Evolutionary conservation across 2,329 filamentous ascomycete genomes (phyloP).

Genomic region (Phoma sp.): DNA sequence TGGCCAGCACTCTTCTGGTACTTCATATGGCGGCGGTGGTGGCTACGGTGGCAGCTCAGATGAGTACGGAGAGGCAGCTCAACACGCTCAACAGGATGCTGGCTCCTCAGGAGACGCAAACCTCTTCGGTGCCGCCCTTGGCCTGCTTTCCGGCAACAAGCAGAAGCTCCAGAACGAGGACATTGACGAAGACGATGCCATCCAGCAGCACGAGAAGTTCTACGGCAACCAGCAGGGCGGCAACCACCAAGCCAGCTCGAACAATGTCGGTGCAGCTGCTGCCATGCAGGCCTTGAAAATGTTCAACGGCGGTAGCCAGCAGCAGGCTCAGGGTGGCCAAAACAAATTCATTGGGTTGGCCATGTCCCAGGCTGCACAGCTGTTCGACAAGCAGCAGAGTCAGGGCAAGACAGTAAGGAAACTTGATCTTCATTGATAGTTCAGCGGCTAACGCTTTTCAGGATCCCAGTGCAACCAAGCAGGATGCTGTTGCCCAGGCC

Average conservation of each 20-base stretch:
- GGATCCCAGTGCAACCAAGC: constrained; percentile 71
- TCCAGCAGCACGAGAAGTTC: constrained; percentile 77
- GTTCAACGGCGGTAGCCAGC: constrained; percentile 67
- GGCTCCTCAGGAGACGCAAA: constrained; percentile 57
- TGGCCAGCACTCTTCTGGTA: constrained; percentile 50
- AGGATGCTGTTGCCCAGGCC: constrained; percentile 78
- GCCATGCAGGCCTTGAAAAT: constrained; percentile 83
- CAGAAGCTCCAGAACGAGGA: constrained; percentile 59
- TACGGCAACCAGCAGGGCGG: constrained; percentile 62
- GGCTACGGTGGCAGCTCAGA: constrained; percentile 52
- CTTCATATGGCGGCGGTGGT: constrained; percentile 53
- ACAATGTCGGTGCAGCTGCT: constrained; percentile 70
- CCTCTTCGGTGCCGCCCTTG: constrained; percentile 65
- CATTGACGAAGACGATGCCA: constrained; percentile 70
- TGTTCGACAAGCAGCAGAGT: constrained; percentile 68
- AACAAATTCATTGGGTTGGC: constrained; percentile 84
- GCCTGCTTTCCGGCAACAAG: constrained; percentile 63
- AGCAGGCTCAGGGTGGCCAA: constrained; percentile 63
- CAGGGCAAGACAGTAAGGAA: constrained; percentile 62
- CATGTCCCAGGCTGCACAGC: constrained; percentile 85
- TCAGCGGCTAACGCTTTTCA: constrained; percentile 49
- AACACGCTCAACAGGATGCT: constrained; percentile 64
- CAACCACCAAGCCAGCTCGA: constrained; percentile 54
- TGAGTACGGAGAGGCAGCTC: constrained; percentile 62
- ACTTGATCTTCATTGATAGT: constrained; percentile 36